Evolutionary conservation across 116 monocot species (phyloP), one percentile per base, ranked within the genome.

Genomic region (Zostera marina): DNA sequence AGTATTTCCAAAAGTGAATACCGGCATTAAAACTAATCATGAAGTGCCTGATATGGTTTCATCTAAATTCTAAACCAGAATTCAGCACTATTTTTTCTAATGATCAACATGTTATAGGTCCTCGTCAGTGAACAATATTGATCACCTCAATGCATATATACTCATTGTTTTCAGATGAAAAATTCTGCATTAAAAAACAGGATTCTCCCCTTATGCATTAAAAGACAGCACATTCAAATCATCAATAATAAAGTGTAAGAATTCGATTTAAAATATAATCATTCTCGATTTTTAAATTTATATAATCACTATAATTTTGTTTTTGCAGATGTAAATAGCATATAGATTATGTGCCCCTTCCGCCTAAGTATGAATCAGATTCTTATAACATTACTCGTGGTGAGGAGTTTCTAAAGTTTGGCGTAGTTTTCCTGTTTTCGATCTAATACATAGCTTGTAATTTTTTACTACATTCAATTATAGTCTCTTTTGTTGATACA

Each of bases 11-110:
- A 59, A 15, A 44, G 44, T 44, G 4, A 22, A 43, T 20, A 43
- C 19, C 19, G 1, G 44, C n/a, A 59, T 59, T 20, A 25, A 42
- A 42, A 21, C 38, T 11, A 2, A 9, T 44, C 44, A 59, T 22
- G 44, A 59, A 59, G 42, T 59, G 44, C 59, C 59, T 11, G 4
- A 40, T 11, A 20, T 41, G 17, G 44, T 59, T 59, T 22, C 59
- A 22, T 22, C 59, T 5, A 59, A 15, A 41, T 41, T 22, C 59
- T 5, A 59, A 15, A 41, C 44, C 59, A 43, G 21, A 11, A 9
- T 42, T 42, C 22, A 40, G 57, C n/a, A 40, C 25, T 12, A 40
- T 44, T 32, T 10, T 59, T 59, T 20, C 42, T 42, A 42, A 19
- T 12, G 21, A 44, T 59, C 9, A 59, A 42, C 22, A 21, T 44